Evolutionary conservation across 2,329 filamentous ascomycete genomes (phyloP).

Genomic region (Epicoccum sorghinum): DNA sequence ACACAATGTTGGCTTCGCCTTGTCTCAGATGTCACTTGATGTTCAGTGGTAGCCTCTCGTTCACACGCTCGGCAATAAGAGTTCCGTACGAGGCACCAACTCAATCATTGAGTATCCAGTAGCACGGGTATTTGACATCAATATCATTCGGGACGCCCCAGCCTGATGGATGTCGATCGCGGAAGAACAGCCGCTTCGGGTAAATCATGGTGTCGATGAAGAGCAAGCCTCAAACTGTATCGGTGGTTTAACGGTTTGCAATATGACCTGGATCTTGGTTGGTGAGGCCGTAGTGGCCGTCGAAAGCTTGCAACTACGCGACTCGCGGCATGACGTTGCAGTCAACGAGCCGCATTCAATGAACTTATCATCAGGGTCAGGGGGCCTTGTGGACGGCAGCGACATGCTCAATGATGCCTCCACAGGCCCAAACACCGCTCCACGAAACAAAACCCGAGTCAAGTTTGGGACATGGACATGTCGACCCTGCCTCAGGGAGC

Average conservation of each 20-base stretch:
- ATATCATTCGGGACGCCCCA: constrained; percentile 1
- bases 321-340: constrained; percentile 7
- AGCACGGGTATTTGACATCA: constrained; percentile 2
- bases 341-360: background rate
- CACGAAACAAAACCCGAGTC: background rate
- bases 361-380: background rate
- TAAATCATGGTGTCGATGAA: constrained; percentile 1
- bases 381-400: background rate
- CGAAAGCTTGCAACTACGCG: constrained; percentile 1
- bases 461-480: background rate
- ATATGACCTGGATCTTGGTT: constrained; percentile 8
- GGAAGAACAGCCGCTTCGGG: constrained; percentile 13
- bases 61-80: background rate
- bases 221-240: constrained; percentile 13
- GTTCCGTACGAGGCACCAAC: background rate
- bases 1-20: background rate
- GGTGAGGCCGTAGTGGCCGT: constrained; percentile 9
- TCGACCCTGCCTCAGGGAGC: background rate
- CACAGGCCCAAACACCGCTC: background rate
- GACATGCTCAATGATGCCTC: background rate
- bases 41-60: background rate
- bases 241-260: constrained; percentile 19
- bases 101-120: background rate
- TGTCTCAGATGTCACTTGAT: constrained; percentile 1
- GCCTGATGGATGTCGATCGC: constrained; percentile 14